Conservation (phyloP, 495 filamentous ascomycete species). For the Aspergillus incahuasiensis region DNA sequence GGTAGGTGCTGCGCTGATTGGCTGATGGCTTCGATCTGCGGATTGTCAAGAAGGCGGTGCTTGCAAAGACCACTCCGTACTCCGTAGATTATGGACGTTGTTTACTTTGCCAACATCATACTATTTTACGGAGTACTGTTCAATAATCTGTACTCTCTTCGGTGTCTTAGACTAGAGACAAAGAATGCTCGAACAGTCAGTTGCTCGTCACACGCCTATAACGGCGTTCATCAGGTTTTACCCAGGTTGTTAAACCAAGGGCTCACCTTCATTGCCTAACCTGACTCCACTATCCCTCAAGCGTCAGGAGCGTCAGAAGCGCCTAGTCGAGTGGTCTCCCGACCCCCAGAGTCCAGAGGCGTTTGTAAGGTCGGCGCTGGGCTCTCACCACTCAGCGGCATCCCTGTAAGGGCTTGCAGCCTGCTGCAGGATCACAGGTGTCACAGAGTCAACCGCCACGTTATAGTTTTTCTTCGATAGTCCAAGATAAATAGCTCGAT, state of each 20-base stretch:
- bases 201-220: too few species aligned
- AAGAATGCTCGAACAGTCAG: too few species aligned
- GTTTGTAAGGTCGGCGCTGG: background rate
- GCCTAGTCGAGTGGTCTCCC: too few species aligned
- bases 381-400: constrained; percentile 1
- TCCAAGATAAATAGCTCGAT: background rate
- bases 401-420: constrained; percentile 16
- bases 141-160: too few species aligned
- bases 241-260: background rate
- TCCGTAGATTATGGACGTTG: too few species aligned
- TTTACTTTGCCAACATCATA: too few species aligned
- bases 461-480: background rate
- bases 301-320: too few species aligned
- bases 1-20: too few species aligned
- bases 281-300: constrained; percentile 6
- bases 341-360: too few species aligned
- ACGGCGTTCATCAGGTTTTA: background rate
- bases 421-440: constrained; percentile 10
- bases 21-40: constrained; percentile 16
- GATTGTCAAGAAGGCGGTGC: constrained; percentile 23
- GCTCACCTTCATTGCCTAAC: constrained; percentile 8
- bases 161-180: too few species aligned
- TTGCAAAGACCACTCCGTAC: too few species aligned
- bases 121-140: too few species aligned
- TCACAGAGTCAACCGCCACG: constrained; percentile 5